A percentile compares a stretch with the other conserved stretches of the same genome.
Evolutionary conservation across 2,329 filamentous ascomycete species (phyloP).

Genomic region (Neophaeococcomyces mojaviensis): DNA sequence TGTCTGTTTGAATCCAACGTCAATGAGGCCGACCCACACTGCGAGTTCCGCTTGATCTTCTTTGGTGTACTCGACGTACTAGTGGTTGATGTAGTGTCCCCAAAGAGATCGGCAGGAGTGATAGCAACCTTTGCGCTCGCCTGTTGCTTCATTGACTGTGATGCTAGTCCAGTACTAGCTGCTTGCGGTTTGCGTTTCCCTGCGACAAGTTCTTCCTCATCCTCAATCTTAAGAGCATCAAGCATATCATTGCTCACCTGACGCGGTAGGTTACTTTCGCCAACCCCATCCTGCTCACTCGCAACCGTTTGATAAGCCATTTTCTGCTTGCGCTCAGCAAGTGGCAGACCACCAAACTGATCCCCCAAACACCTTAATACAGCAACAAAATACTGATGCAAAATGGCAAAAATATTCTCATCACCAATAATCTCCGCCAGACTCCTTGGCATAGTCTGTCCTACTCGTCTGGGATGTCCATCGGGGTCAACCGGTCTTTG

Average conservation of each 20-base stretch:
- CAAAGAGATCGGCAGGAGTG: background rate
- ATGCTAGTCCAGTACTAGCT: background rate
- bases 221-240: constrained; percentile 1
- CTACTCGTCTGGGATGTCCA: constrained; percentile 45
- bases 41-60: constrained; percentile 1
- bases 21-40: background rate
- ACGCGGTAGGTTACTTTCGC: constrained; percentile 4
- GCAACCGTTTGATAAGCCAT: constrained; percentile 33
- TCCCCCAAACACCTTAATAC: constrained; percentile 40
- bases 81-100: background rate
- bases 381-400: constrained; percentile 49
- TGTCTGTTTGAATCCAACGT: too few species aligned
- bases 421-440: constrained; percentile 53
- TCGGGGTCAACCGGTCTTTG: constrained; percentile 50
- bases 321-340: constrained; percentile 31
- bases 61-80: background rate
- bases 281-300: constrained; percentile 12
- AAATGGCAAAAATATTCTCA: constrained; percentile 51
- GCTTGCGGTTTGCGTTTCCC: background rate
- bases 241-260: constrained; percentile 3
- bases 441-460: constrained; percentile 48
- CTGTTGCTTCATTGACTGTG: background rate
- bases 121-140: background rate
- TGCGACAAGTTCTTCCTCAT: background rate
- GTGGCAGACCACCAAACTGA: constrained; percentile 38